Evolutionary conservation across 805 yeast genomes (phyloP).

Genomic region (Teunomyces gatunensis): DNA sequence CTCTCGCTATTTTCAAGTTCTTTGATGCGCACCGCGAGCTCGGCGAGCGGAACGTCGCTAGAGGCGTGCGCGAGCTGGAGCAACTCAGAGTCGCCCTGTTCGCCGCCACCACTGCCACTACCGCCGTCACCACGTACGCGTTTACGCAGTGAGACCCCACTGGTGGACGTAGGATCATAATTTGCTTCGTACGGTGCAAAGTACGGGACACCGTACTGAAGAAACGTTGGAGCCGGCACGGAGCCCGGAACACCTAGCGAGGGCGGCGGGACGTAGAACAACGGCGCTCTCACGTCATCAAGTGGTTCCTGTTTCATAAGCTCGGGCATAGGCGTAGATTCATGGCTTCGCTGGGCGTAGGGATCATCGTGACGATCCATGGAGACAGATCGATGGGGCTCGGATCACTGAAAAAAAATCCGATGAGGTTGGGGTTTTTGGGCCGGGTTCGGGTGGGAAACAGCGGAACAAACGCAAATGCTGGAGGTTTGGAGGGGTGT

Average conservation of each 20-base stretch:
- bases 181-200: too few species aligned
- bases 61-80: conserved; percentile 36
- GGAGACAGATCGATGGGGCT: too few species aligned
- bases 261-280: too few species aligned
- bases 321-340: conserved; percentile 2
- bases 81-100: conserved; percentile 34
- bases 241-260: too few species aligned
- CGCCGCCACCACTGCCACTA: too few species aligned
- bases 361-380: conserved; percentile 9
- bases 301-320: background rate
- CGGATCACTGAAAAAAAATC: background rate
- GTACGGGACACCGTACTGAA: too few species aligned
- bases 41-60: conserved; percentile 35
- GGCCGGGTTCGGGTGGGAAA: background rate
- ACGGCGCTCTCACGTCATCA: background rate
- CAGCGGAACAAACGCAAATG: background rate
- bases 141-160: too few species aligned
- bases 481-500: too few species aligned
- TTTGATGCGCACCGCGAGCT: conserved; percentile 44
- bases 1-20: conserved; percentile 33
- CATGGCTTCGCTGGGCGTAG: conserved; percentile 6
- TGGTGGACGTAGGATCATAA: too few species aligned
- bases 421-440: background rate
- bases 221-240: too few species aligned
- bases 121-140: too few species aligned